Percentiles rank a stretch among this genome's conserved stretches.
Evolutionary conservation across 768 basidiomycete genomes (phyloP).

Genomic region (Tubosaeta brunneosetosa): DNA sequence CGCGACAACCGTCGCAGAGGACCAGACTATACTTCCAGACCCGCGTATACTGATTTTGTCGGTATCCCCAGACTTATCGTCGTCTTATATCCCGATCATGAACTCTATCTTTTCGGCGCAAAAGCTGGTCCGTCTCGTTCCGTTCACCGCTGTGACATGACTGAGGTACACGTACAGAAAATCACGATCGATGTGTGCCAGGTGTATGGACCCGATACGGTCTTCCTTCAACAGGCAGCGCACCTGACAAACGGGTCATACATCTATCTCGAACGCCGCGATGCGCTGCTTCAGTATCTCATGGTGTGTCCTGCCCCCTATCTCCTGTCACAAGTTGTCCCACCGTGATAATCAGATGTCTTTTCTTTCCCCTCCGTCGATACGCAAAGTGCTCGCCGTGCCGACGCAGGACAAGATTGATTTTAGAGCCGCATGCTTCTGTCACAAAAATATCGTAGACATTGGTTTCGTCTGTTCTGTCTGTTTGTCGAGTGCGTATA

Average conservation of each 20-base stretch:
- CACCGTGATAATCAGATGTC: constrained; percentile 60
- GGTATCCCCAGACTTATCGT: constrained; percentile 84
- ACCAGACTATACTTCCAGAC: constrained; percentile 35
- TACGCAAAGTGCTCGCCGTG: constrained; percentile 73
- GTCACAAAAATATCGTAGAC: constrained; percentile 95
- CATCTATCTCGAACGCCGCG: constrained; percentile 73
- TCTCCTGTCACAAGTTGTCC: constrained; percentile 5
- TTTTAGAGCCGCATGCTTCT: constrained; percentile 97
- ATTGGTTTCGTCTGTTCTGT: constrained; percentile 99
- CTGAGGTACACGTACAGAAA: constrained; percentile 53
- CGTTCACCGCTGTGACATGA: constrained; percentile 12
- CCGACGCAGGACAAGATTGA: constrained; percentile 95
- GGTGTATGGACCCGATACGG: constrained; percentile 80
- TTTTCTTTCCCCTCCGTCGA: constrained; percentile 63
- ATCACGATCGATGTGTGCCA: constrained; percentile 97
- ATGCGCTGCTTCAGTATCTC: constrained; percentile 89
- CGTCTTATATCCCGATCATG: constrained; percentile 97
- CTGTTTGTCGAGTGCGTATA: constrained; percentile 82
- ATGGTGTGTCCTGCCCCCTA: constrained; percentile 44
- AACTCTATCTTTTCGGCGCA: constrained; percentile 99
- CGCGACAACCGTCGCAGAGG: constrained; percentile 26
- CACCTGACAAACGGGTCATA: constrained; percentile 95
- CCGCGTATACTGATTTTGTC: constrained; percentile 75
- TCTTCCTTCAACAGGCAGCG: constrained; percentile 96
- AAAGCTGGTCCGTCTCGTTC: constrained; percentile 64